These are phyloP conservation scores for Colletotrichum sp. DNA, from an alignment of 2,329 filamentous ascomycete species.

Conservation along the genomic window DNA sequence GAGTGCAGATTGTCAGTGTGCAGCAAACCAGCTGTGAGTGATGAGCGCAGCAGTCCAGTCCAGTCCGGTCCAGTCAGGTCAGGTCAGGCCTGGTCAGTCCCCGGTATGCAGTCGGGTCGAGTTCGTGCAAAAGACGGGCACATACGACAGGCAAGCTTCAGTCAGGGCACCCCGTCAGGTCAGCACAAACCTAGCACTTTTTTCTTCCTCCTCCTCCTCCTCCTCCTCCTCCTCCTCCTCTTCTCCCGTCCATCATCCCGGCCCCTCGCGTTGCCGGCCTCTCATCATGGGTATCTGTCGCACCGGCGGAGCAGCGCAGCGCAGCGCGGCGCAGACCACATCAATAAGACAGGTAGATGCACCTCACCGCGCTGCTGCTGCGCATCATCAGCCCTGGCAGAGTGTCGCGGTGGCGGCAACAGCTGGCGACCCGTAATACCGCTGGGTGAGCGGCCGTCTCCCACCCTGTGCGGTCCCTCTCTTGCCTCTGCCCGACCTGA, in stretches of 20 bases:
- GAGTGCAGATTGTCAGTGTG: neutral
- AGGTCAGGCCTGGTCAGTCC: neutral
- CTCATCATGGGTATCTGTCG: neutral
- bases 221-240: neutral
- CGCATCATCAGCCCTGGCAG: neutral
- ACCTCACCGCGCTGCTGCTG: neutral
- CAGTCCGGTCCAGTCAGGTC: neutral
- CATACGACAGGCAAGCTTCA: neutral
- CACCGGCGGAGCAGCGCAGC: neutral
- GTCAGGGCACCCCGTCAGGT: neutral
- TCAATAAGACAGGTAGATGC: neutral
- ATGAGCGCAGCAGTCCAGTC: neutral
- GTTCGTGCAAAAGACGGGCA: neutral
- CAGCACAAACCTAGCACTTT: neutral
- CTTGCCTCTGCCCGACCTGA: neutral
- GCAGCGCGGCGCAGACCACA: neutral
- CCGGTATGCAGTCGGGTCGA: neutral
- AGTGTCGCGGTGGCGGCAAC: neutral
- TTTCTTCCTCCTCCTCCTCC: neutral
- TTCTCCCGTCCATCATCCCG: neutral
- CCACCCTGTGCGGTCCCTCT: neutral
- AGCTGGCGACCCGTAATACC: conserved; percentile 12
- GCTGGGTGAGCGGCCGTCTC: conserved; percentile 1
- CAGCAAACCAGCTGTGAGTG: neutral
- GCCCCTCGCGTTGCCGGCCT: neutral